phyloP scores from a whole-genome alignment of 164 flowering plant species.

The Vitis cinerea region DNA sequence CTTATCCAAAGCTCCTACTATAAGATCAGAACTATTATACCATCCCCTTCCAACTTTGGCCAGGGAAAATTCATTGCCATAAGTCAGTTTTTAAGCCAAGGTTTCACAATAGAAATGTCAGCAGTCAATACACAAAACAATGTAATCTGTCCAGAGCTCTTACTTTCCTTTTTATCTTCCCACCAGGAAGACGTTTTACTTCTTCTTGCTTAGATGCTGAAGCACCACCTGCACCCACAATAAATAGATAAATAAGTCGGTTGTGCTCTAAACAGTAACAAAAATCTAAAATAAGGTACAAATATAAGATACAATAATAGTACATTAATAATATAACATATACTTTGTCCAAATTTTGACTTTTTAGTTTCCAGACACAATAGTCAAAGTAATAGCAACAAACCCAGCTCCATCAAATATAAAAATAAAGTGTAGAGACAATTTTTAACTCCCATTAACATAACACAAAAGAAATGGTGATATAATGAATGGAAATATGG shows the following conservation, averaged over 20 bases:
- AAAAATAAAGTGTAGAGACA: no score
- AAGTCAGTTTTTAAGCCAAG: background rate
- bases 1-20: background rate
- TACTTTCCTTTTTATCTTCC: constrained; percentile 90
- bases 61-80: no score
- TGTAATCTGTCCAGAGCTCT: constrained; percentile 6
- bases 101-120: no score
- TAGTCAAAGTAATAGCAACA: no score
- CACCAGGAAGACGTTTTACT: constrained; percentile 97
- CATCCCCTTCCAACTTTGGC: background rate
- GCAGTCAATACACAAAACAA: no score
- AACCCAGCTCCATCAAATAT: no score
- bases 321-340: no score
- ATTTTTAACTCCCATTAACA: no score
- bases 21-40: background rate
- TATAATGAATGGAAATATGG: no score
- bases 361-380: no score
- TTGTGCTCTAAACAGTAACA: background rate
- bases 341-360: no score
- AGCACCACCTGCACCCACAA: constrained; percentile 36
- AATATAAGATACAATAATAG: background rate
- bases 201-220: constrained; percentile 75
- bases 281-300: background rate
- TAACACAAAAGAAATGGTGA: no score
- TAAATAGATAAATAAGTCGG: background rate